Conservation (phyloP, 345 rosid species). For the Erysimum cheiranthoides region DNA sequence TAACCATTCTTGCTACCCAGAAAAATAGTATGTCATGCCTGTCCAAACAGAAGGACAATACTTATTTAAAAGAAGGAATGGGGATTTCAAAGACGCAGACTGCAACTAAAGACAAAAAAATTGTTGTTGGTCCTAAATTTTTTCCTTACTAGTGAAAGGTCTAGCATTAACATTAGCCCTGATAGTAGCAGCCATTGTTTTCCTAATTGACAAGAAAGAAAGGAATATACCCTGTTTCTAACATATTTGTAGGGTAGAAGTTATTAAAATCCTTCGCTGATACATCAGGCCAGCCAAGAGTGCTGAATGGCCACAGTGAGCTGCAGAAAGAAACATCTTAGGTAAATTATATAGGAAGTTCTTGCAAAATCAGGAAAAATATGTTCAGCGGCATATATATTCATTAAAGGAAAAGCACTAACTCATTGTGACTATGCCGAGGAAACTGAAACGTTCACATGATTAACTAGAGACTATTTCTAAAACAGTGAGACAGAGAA, state of each 20-base stretch:
- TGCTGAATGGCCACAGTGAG: slow-evolving; percentile 97
- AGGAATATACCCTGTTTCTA: slow-evolving; percentile 87
- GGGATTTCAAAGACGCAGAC: slow-evolving; percentile 1
- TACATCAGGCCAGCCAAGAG: slow-evolving; percentile 96
- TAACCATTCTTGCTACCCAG: slow-evolving; percentile 99
- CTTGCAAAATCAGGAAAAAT: slow-evolving; percentile 14
- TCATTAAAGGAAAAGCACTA: neutral
- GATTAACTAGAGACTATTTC: slow-evolving; percentile 14
- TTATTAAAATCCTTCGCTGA: slow-evolving; percentile 72
- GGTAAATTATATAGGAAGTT: slow-evolving; percentile 17
- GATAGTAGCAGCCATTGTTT: slow-evolving; percentile 23
- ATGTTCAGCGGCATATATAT: slow-evolving; percentile 6
- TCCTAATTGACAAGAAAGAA: slow-evolving; percentile 24
- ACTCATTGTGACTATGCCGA: neutral
- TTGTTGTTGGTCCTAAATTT: slow-evolving; percentile 15
- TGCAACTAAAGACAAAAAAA: slow-evolving; percentile 17
- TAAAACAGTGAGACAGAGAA: slow-evolving; percentile 2
- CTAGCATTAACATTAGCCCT: slow-evolving; percentile 23
- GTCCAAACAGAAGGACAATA: slow-evolving; percentile 50
- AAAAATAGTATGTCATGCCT: slow-evolving; percentile 99
- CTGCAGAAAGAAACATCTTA: slow-evolving; percentile 50
- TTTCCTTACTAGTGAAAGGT: slow-evolving; percentile 1
- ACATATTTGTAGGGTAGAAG: slow-evolving; percentile 92
- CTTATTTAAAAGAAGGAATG: slow-evolving; percentile 25
- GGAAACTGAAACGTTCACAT: slow-evolving; percentile 10